A percentile compares a stretch with the other conserved stretches of the same genome.
These are phyloP conservation scores for Nicotiana benthamiana DNA, from an alignment of 257 asterid species.

Conservation along the genomic window DNA sequence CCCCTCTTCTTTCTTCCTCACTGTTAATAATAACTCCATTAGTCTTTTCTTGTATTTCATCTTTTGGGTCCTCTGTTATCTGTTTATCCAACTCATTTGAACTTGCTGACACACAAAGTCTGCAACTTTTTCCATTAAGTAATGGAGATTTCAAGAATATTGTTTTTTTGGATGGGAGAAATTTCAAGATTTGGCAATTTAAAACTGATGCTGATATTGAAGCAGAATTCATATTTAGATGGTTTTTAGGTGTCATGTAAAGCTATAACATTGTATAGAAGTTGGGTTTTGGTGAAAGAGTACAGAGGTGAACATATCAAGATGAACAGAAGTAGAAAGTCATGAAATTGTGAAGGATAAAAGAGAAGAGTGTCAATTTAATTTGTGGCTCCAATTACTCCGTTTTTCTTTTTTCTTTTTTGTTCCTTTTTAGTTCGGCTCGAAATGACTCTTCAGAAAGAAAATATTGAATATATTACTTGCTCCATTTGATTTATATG, in stretches of 20 bases:
- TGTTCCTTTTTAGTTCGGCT: no score
- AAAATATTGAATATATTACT: no score
- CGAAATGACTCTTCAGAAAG: no score
- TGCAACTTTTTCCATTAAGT: slow-evolving; percentile 19
- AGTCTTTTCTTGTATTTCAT: slow-evolving; percentile 18
- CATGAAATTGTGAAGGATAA: background rate
- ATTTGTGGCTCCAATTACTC: background rate
- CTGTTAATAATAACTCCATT: slow-evolving; percentile 1
- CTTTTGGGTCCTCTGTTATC: slow-evolving; percentile 16
- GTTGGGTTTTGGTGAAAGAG: background rate
- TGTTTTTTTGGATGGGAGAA: background rate
- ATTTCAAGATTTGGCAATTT: background rate
- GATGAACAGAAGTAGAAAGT: background rate
- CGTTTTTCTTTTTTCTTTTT: no score
- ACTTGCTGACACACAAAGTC: slow-evolving; percentile 29
- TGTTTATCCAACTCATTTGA: slow-evolving; percentile 43
- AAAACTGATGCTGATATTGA: slow-evolving; percentile 9
- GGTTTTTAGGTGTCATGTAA: background rate
- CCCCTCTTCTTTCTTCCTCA: slow-evolving; percentile 16
- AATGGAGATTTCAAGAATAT: slow-evolving; percentile 4
- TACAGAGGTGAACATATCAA: background rate
- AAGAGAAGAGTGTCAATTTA: background rate
- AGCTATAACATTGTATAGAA: background rate
- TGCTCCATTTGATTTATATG: no score
- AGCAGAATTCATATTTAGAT: background rate